Percentiles rank a stretch among this genome's conserved stretches.
phyloP scores from a whole-genome alignment of 108 stramenopile species.

The Mayamaea pseudoterrestris region DNA sequence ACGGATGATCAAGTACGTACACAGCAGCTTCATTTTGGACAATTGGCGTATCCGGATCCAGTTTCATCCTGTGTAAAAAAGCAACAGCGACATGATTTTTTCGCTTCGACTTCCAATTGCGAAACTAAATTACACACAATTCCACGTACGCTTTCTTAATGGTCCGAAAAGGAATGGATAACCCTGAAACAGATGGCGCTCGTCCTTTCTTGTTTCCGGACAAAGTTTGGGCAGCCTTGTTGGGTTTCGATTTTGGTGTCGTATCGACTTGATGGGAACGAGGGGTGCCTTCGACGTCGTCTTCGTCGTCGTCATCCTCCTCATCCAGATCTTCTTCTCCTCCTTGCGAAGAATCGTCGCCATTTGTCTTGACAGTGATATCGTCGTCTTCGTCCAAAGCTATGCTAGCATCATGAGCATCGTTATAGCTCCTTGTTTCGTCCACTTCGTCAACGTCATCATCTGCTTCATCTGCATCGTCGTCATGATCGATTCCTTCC shows the following conservation, averaged over 20 bases:
- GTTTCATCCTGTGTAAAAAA: too few relatives aligned
- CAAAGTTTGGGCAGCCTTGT: background rate
- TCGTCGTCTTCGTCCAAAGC: background rate
- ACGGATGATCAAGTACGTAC: too few relatives aligned
- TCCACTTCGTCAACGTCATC: background rate
- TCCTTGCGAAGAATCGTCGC: too few relatives aligned
- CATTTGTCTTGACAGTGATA: background rate
- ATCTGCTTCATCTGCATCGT: background rate
- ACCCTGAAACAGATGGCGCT: constrained; percentile 52
- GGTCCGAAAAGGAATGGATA: constrained; percentile 70
- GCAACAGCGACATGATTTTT: constrained; percentile 11
- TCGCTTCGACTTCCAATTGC: background rate
- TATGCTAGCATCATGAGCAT: background rate
- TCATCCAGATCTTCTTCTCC: background rate
- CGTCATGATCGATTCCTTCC: background rate
- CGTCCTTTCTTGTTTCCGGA: constrained; percentile 12
- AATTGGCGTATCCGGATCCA: constrained; percentile 65
- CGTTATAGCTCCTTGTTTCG: background rate
- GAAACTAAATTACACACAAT: constrained; percentile 2
- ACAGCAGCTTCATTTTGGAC: constrained; percentile 85
- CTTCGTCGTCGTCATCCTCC: background rate
- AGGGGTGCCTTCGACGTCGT: background rate
- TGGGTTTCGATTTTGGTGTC: background rate
- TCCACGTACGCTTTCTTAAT: constrained; percentile 71
- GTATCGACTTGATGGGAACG: background rate